Base-by-base conservation (phyloP, 1,139 yeast species). In the Kluyveromyces marxianus region DNA sequence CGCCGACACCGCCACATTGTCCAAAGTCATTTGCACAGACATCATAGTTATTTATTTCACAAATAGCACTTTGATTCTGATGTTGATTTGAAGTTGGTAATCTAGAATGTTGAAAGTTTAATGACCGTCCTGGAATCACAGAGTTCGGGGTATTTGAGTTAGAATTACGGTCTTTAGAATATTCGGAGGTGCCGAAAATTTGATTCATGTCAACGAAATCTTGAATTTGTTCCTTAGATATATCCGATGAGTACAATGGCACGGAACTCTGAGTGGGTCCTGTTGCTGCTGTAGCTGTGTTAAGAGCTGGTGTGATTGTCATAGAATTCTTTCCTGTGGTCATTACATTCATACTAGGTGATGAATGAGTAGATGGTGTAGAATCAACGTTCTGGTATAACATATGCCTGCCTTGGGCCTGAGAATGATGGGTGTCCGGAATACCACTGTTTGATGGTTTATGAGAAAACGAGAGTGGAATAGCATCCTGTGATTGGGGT, bases 171-270 rank as follows among this genome's bases (percentile, higher is more conserved):
- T 32, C 34, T 4, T 32, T 32, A 32, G 8, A 10, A 10, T 32
- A 27, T 3, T 37, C 3, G 3, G 36, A 14, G 10, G 43, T 25
- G 7, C 43, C 43, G 28, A 34, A 40, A 26, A 40, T 34, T 34
- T 34, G 32, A 34, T 40, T 40, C 43, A 40, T 40, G 27, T 40
- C 43, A 7, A 40, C 26, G 14, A 40, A 40, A 26, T 40, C 43
- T 10, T 34, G 43, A 7, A 40, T n/a, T 4, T 37, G 43, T 25
- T 40, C 43, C 38, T 33, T 28, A 10, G 25, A 3, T 21, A 40
- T 4, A 8, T 40, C 25, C 3, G 37, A 34, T 4, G 38, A 34
- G 21, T 34, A 27, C 21, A 33, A 25, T 4, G 43, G 43, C n/a
- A 34, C 33, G n/a, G 41, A 37, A 21, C 41, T 24, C 21, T 14